These are phyloP conservation scores for Debaryomyces hansenii DNA, from an alignment of 805 yeast species.

Conservation along the genomic window DNA sequence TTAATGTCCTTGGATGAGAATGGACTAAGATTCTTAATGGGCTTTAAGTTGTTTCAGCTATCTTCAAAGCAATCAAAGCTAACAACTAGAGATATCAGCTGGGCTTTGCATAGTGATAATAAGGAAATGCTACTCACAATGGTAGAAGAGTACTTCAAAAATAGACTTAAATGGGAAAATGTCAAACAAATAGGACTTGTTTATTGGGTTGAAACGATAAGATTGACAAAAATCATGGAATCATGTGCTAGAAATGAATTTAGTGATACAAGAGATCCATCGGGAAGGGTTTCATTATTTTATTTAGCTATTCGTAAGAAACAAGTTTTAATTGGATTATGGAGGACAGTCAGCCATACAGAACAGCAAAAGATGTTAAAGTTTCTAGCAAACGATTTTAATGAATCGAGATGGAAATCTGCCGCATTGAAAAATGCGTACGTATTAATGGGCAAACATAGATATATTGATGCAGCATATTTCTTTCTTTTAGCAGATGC, in stretches of 20 bases:
- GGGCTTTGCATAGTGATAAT: constrained; percentile 85
- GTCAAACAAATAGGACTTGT: constrained; percentile 63
- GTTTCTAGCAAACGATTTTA: constrained; percentile 76
- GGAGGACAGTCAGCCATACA: constrained; percentile 77
- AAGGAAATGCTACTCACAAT: constrained; percentile 62
- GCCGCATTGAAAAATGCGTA: constrained; percentile 94
- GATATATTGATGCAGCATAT: constrained; percentile 83
- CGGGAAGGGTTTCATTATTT: constrained; percentile 63
- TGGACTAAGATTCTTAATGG: constrained; percentile 71
- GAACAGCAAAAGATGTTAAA: constrained; percentile 82
- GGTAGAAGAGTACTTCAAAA: constrained; percentile 43
- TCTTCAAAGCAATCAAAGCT: constrained; percentile 51
- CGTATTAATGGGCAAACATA: constrained; percentile 84
- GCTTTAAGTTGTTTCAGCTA: constrained; percentile 62
- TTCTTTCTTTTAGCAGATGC: constrained; percentile 81
- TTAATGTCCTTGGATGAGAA: constrained; percentile 52
- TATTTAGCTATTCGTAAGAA: constrained; percentile 80
- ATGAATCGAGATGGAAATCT: constrained; percentile 71
- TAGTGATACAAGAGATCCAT: constrained; percentile 63
- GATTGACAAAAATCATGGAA: constrained; percentile 51
- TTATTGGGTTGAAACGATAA: constrained; percentile 58
- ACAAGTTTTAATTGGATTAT: constrained; percentile 71
- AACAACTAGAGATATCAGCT: constrained; percentile 76
- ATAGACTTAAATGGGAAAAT: constrained; percentile 57
- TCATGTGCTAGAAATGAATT: constrained; percentile 72